Base-by-base conservation (phyloP, 306 rosid species). In the Fragaria ananassa region DNA sequence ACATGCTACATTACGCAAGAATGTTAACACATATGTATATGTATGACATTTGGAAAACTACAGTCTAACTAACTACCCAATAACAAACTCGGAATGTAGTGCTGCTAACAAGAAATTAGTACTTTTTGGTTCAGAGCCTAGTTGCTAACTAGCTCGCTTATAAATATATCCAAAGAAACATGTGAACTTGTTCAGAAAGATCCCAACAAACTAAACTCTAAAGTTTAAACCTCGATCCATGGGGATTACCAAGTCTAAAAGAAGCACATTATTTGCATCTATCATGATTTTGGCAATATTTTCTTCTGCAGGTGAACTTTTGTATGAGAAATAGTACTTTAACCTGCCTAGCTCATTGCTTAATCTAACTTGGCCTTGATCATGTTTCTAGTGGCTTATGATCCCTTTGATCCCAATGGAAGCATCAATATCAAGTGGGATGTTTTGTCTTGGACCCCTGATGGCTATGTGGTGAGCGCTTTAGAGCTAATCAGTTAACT, bases 381-480 rank as follows among this genome's bases (percentile, higher is more conserved):
- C 21, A 5, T 58, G 41, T 75, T 74, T 57, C 5, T 21, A 81
- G 84, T 58, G 79, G 88, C 85, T 42, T 85, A 78, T 63, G 81
- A 81, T 61, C 72, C 79, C 0, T 61, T 81, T 64, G 88, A 85
- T 75, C 88, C 83, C 27, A 39, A 71, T 58, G 88, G 81, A 4
- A 78, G 74, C 76, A 76, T 85, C 35, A 75, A 80, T 46, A 78
- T 81, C 79, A 81, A 76, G 60, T 81, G 85, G 88, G 85, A 81
- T 85, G 45, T 81, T 57, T 35, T 71, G 17, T 81, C 83, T 41
- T 85, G 88, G 88, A 72, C 81, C 50, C 45, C 79, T 7, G 85
- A 84, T 66, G 88, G 81, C 42, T 84, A 84, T 74, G 88, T 75
- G 60, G 88, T 81, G 68, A 74, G 87, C 11, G n/a, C 50, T 6